Conservation (phyloP, 2,329 filamentous ascomycete species). For the Alternaria sp. region DNA sequence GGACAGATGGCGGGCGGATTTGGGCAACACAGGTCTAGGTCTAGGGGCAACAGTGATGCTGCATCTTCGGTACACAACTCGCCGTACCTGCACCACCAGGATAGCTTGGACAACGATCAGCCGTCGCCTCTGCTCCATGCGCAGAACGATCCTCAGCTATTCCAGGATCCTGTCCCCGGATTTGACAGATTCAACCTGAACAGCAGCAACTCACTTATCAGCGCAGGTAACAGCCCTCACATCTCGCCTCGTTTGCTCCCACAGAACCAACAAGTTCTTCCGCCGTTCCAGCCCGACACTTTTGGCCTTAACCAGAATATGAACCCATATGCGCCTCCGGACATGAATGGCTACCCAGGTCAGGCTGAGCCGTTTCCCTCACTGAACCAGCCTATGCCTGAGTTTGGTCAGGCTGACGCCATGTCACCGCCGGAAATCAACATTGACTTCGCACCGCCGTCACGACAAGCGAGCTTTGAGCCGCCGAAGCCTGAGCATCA, state of each 20-base stretch:
- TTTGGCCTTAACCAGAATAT: constrained; percentile 59
- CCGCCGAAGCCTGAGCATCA: constrained; percentile 68
- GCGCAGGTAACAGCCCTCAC: constrained; percentile 76
- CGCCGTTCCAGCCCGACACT: constrained; percentile 57
- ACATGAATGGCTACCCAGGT: constrained; percentile 62
- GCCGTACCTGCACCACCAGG: constrained; percentile 78
- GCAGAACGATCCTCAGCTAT: constrained; percentile 73
- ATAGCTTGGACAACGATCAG: constrained; percentile 78
- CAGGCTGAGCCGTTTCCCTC: constrained; percentile 60
- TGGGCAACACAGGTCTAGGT: constrained; percentile 70
- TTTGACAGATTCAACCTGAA: constrained; percentile 81
- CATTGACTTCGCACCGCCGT: constrained; percentile 86
- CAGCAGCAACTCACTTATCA: constrained; percentile 56
- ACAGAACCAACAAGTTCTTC: constrained; percentile 70
- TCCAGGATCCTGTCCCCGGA: constrained; percentile 74
- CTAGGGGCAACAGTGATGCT: constrained; percentile 79
- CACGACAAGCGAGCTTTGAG: constrained; percentile 71
- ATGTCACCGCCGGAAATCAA: constrained; percentile 96
- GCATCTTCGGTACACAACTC: constrained; percentile 81
- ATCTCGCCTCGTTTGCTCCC: constrained; percentile 71
- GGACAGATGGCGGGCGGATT: constrained; percentile 67
- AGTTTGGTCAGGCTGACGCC: constrained; percentile 73
- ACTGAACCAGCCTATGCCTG: constrained; percentile 60
- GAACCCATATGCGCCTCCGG: constrained; percentile 58
- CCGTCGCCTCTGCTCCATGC: constrained; percentile 83